phyloP scores from a whole-genome alignment of 2,329 filamentous ascomycete species.

The Didymella arachidicola region DNA sequence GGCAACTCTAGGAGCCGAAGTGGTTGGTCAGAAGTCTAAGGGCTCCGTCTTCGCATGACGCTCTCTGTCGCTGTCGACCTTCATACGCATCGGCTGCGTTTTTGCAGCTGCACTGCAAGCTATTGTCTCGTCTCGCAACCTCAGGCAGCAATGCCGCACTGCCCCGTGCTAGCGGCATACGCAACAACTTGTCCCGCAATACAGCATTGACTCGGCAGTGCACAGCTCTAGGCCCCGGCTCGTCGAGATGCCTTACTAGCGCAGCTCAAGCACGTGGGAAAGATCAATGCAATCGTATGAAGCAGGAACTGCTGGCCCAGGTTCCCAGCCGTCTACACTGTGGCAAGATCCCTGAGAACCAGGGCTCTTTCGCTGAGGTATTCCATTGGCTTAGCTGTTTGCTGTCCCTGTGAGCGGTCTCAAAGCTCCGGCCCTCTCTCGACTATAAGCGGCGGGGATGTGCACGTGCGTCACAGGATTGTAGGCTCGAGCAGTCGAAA shows the following conservation, averaged over 20 bases:
- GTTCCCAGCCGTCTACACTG: not conserved
- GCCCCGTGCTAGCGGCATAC: not conserved
- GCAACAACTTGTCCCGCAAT: not conserved
- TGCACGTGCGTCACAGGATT: constrained; percentile 4
- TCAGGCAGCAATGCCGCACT: not conserved
- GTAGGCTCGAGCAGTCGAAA: constrained; percentile 10
- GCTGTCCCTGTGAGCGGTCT: not conserved
- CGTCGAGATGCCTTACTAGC: not conserved
- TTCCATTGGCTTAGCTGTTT: not conserved
- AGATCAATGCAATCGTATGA: constrained; percentile 2
- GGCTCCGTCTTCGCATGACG: not conserved
- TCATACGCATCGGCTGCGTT: not conserved
- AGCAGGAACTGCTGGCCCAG: constrained; percentile 2
- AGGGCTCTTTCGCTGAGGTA: not conserved
- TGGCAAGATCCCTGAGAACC: not conserved
- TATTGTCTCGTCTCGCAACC: not conserved
- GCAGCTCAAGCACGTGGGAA: not conserved
- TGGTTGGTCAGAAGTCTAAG: not conserved
- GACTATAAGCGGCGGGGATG: constrained; percentile 1
- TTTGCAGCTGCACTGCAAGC: not conserved
- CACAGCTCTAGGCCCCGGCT: not conserved
- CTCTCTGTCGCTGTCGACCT: not conserved
- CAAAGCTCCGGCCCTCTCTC: not conserved
- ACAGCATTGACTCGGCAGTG: not conserved
- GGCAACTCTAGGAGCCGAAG: not conserved